Evolutionary conservation across 352 stramenopile species (phyloP).

Genomic region (Globisporangium radiosum): DNA sequence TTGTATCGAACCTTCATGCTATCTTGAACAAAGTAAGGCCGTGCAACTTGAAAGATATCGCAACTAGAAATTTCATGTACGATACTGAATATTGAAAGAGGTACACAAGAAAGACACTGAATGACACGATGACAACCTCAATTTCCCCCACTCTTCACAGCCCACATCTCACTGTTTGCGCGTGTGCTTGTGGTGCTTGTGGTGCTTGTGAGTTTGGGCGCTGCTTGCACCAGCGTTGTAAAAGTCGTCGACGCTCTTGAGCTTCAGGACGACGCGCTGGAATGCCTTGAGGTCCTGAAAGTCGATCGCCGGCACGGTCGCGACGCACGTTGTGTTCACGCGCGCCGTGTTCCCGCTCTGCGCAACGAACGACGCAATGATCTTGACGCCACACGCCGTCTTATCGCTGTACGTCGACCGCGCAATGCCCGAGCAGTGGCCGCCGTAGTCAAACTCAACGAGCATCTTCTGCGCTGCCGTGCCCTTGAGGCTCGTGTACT

Average conservation of each 20-base stretch:
- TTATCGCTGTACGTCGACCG: background rate
- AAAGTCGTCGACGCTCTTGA: constrained; percentile 7
- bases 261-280: background rate
- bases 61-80: no score
- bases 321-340: constrained; percentile 21
- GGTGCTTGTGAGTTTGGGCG: no score
- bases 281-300: constrained; percentile 2
- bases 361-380: constrained; percentile 15
- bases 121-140: background rate
- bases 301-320: constrained; percentile 6
- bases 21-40: no score
- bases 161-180: background rate
- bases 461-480: constrained; percentile 8
- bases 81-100: no score
- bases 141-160: no score
- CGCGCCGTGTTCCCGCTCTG: constrained; percentile 10
- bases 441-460: constrained; percentile 19
- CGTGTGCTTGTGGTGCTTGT: background rate
- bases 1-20: no score
- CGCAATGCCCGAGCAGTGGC: constrained; percentile 11
- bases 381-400: constrained; percentile 14
- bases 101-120: no score
- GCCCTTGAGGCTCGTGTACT: constrained; percentile 15
- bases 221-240: constrained; percentile 8
- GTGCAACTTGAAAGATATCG: no score